These are phyloP conservation scores for Prunus davidiana DNA, from an alignment of 306 rosid genomes.

Conservation along the genomic window DNA sequence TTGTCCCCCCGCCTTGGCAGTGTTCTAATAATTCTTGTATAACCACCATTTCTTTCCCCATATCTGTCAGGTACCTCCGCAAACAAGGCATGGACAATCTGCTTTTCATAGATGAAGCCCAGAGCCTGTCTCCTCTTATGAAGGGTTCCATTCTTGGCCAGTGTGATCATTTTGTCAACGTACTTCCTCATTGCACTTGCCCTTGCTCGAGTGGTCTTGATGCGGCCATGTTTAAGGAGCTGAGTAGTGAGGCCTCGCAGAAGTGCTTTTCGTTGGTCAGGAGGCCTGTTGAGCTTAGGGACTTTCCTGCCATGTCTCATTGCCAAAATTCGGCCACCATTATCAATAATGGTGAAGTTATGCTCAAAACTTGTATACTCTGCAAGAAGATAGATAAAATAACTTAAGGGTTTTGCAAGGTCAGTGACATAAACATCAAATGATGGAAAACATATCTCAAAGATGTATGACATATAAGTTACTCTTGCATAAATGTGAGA, in stretches of 20 bases:
- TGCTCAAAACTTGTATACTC: constrained; percentile 49
- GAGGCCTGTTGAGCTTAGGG: constrained; percentile 94
- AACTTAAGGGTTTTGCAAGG: constrained; percentile 4
- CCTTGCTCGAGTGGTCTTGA: constrained; percentile 90
- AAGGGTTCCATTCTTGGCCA: constrained; percentile 90
- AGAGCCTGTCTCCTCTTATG: constrained; percentile 98
- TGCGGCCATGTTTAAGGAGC: constrained; percentile 89
- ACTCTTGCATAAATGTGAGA: background rate
- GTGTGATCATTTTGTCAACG: constrained; percentile 90
- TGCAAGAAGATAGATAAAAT: constrained; percentile 27
- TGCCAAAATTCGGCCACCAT: constrained; percentile 68
- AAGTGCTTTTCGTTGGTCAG: constrained; percentile 88
- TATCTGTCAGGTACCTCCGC: constrained; percentile 89
- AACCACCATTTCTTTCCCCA: constrained; percentile 92
- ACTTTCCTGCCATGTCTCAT: constrained; percentile 93
- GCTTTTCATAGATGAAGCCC: constrained; percentile 90
- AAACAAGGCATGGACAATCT: constrained; percentile 91
- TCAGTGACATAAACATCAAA: background rate
- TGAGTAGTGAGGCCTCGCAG: constrained; percentile 92
- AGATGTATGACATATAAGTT: background rate
- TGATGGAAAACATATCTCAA: background rate
- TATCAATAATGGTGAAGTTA: constrained; percentile 49
- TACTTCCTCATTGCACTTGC: constrained; percentile 94
- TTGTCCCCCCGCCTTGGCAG: constrained; percentile 92
- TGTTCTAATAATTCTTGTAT: constrained; percentile 81